Base-by-base conservation (phyloP, 2,329 filamentous ascomycete species). In the Sordariomycetes sp. region DNA sequence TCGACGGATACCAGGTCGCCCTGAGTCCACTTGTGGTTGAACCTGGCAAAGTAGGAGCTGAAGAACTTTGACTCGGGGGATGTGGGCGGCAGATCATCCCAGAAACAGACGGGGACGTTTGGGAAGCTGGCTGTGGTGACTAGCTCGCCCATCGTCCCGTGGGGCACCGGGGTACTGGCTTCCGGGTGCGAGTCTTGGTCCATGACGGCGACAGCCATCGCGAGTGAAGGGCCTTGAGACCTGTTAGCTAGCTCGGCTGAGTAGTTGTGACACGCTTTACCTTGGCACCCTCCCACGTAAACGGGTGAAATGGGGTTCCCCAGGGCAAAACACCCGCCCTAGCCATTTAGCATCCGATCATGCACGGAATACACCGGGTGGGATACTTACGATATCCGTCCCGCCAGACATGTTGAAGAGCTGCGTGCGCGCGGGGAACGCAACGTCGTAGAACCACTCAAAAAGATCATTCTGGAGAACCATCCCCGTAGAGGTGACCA, bases 1-100 rank as follows among this genome's bases (percentile, higher is more conserved):
- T 93, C 83, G 16, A 88, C 73, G 40, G 80, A 79, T 65, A 89
- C 85, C 68, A 92, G 93, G 66, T 94, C 90, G 24, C 89, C 89
- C 62, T 94, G 90, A 0, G 88, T 87, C 90, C 89, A 94, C 1
- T 89, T 88, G 58, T 83, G 74, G 7, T 78, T 72, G 71, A 83
- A 88, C 54, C 83, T 79, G 1, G 74, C 77, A 65, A 87, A 88
- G 69, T 88, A 81, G 28, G 82, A 78, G 1, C 74, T 70, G 62
- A 76, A 78, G 70, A 86, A 88, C 61, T 80, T 81, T 3, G 79
- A 73, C 0, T 79, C 79, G 0, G 77, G 77, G 0, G 76, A 70
- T 12, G 34, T 7, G 7, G 34, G 34, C 34, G 34, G 34, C 40
- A 16, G 10, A 63, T 78, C 78, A 79, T 84, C 87, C 65, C 89